phyloP scores from a whole-genome alignment of 2,329 filamentous ascomycete genomes.

The Ilyonectria robusta region DNA sequence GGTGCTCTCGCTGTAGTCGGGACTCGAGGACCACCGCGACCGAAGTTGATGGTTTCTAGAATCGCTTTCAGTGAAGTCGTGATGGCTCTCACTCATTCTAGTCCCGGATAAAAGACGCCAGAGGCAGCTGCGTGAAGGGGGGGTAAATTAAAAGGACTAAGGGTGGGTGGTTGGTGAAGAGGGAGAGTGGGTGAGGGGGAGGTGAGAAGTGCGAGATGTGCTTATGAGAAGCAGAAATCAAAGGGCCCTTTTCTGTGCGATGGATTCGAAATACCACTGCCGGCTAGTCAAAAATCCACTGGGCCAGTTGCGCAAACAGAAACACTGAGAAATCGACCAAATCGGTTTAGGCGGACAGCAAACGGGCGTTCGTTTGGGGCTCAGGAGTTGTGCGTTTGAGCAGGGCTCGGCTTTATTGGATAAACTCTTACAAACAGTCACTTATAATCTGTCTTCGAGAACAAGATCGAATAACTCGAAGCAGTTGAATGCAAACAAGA shows the following conservation, averaged over 20 bases:
- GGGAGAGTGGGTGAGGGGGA: background rate
- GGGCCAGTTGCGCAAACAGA: conserved; percentile 13
- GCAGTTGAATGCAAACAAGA: background rate
- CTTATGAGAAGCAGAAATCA: background rate
- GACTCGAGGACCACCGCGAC: conserved; percentile 17
- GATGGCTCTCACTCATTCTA: conserved; percentile 19
- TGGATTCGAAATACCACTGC: conserved; percentile 2
- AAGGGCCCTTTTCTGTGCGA: conserved; percentile 1
- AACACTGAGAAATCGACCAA: background rate
- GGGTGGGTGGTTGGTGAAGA: background rate
- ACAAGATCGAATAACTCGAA: background rate
- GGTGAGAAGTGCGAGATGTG: background rate
- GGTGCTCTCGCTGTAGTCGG: background rate
- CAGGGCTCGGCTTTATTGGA: background rate
- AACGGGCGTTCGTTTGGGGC: background rate
- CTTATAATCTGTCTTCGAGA: background rate
- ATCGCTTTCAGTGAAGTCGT: background rate
- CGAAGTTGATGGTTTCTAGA: conserved; percentile 6
- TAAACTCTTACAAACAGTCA: background rate
- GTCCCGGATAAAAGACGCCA: conserved; percentile 20
- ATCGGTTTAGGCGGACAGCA: conserved; percentile 9
- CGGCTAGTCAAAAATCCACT: background rate
- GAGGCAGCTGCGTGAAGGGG: background rate
- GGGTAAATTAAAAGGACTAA: background rate
- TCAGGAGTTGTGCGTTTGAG: background rate